These are phyloP conservation scores for Diaporthe sp. DNA, from an alignment of 2,329 filamentous ascomycete species.

Conservation along the genomic window DNA sequence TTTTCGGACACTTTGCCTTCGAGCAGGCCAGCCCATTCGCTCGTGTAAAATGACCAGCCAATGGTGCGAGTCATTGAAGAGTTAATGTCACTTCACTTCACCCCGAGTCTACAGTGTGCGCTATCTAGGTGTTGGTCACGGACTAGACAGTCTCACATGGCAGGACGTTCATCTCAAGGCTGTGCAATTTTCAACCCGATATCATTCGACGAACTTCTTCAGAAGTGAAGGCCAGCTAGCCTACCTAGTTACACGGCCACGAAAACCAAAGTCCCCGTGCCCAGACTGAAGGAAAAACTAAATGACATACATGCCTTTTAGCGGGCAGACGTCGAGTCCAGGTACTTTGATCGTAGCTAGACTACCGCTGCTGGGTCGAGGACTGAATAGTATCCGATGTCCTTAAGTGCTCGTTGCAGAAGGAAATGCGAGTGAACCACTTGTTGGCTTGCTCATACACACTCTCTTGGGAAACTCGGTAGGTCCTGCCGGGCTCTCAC, in stretches of 20 bases:
- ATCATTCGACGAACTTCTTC: neutral
- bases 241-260: neutral
- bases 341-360: neutral
- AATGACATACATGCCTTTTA: neutral
- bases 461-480: neutral
- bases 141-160: neutral
- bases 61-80: constrained; percentile 9
- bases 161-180: neutral
- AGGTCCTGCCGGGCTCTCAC: too few species aligned
- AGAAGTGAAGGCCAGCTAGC: neutral
- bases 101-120: neutral
- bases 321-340: neutral
- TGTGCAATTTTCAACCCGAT: neutral
- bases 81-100: neutral
- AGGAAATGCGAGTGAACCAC: neutral
- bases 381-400: neutral
- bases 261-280: too few species aligned
- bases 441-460: neutral
- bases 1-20: neutral
- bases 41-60: neutral
- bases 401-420: too few species aligned
- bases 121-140: neutral
- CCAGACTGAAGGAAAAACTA: neutral
- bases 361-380: neutral
- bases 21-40: neutral